Base-by-base conservation (phyloP, 148 eudicot species). In the Diospyros lotus region DNA sequence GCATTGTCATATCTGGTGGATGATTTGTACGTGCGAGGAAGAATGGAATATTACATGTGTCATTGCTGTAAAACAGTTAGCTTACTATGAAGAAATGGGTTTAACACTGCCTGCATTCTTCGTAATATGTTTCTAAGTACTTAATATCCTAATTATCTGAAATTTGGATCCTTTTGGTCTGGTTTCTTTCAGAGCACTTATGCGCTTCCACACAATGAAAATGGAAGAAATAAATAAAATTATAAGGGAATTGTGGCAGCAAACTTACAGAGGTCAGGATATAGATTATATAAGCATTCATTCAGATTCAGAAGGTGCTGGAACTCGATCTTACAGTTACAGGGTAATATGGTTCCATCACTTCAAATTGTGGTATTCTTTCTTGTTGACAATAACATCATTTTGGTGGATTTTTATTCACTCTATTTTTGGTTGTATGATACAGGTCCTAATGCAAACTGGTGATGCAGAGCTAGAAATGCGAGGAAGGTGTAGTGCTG, bases 401-500 rank as follows among this genome's bases (percentile, higher is more conserved):
- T 63, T 63, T 51, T 80, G 56, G 58, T 76, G 51, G 28, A 28
- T 28, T 28, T 28, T 28, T 28, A 28, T 28, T 28, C 28, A 46
- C 8, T 64, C 44, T 79, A 28, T 28, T 28, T 28, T 28, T 28
- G 28, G 15, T 38, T 69, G 18, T 41, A 2, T 66, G 58, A 64
- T 69, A 45, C 82, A 94, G 98, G 97, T 94, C 51, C 80, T 94
- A 62, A 94, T 94, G 98, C 98, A 92, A 82, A 87, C 98, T 54
- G 98, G 98, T 80, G 92, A 90, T 84, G 86, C 98, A 15, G 96
- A 92, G 78, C 87, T 94, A 74, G 98, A 94, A 86, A 94, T 94
- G 98, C 90, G 98, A 73, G 98, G 98, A 84, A 90, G 98, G 84
- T 95, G 98, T 70, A 95, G 98, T 86, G 97, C 98, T 64, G 98